phyloP scores from a whole-genome alignment of 2,329 filamentous ascomycete species.

The Dactylellina sp. region DNA sequence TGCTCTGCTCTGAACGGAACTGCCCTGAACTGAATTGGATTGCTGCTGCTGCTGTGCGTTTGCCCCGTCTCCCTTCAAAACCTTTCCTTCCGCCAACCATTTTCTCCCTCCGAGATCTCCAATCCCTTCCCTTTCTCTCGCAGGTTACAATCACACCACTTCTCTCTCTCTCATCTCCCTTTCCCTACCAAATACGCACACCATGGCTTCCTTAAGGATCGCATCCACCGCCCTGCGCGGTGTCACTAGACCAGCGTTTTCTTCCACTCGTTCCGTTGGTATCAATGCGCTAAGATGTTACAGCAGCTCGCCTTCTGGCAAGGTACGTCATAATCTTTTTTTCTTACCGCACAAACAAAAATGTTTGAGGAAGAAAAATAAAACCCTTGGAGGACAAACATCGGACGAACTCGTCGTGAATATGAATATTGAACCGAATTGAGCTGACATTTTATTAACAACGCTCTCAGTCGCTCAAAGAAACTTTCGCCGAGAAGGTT shows the following conservation, averaged over 20 bases:
- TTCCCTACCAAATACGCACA: not conserved
- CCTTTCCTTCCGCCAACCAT: slow-evolving; percentile 29
- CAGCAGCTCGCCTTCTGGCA: slow-evolving; percentile 41
- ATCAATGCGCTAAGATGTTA: slow-evolving; percentile 47
- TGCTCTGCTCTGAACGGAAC: too few relatives aligned
- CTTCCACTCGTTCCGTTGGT: slow-evolving; percentile 46
- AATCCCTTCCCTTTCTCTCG: slow-evolving; percentile 20
- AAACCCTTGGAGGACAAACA: slow-evolving; percentile 35
- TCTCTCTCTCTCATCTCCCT: slow-evolving; percentile 13
- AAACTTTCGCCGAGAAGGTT: slow-evolving; percentile 95
- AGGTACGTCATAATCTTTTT: slow-evolving; percentile 54
- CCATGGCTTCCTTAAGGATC: slow-evolving; percentile 52
- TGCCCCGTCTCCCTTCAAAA: slow-evolving; percentile 20
- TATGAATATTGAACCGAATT: slow-evolving; percentile 2
- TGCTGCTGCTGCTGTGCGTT: slow-evolving; percentile 3
- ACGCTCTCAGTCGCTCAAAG: slow-evolving; percentile 83
- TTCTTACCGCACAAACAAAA: not conserved
- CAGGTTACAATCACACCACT: slow-evolving; percentile 50
- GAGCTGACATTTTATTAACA: slow-evolving; percentile 21
- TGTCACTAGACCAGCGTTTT: slow-evolving; percentile 48
- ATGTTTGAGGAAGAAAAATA: slow-evolving; percentile 6
- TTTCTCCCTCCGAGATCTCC: slow-evolving; percentile 15
- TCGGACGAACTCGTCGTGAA: slow-evolving; percentile 38
- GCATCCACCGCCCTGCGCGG: slow-evolving; percentile 48
- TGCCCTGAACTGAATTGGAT: too few relatives aligned